Percentiles rank a stretch among this genome's conserved stretches.
These are phyloP conservation scores for Thielaviopsis euricoi DNA, from an alignment of 2,329 filamentous ascomycete species.

Conservation along the genomic window DNA sequence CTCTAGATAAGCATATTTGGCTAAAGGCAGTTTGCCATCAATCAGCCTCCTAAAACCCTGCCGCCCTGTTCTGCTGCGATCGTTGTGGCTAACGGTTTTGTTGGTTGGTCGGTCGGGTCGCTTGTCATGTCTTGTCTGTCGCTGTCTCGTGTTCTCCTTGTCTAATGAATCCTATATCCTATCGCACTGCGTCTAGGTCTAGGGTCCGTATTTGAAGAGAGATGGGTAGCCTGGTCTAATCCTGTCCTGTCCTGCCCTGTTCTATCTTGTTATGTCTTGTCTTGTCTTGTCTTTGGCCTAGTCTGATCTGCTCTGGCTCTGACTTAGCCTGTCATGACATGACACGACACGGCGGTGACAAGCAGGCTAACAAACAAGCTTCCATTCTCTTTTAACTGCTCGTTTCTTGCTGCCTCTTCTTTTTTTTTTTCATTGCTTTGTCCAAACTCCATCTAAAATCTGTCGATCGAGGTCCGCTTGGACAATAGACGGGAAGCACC, in stretches of 20 bases:
- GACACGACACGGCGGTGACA: too few relatives aligned
- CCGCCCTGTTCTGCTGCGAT: background rate
- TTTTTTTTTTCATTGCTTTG: background rate
- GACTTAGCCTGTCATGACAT: too few relatives aligned
- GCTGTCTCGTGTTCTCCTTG: background rate
- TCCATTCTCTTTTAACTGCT: background rate
- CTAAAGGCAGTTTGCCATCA: too few relatives aligned
- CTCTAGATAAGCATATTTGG: background rate
- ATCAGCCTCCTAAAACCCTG: background rate
- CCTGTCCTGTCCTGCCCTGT: too few relatives aligned
- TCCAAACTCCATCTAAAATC: background rate
- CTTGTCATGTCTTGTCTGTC: background rate
- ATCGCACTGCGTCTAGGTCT: too few relatives aligned
- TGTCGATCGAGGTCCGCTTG: background rate
- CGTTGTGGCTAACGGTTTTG: background rate
- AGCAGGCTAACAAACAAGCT: too few relatives aligned
- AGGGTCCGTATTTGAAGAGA: too few relatives aligned
- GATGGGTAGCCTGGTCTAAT: too few relatives aligned
- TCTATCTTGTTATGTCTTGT: too few relatives aligned
- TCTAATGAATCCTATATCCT: background rate
- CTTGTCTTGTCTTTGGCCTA: too few relatives aligned
- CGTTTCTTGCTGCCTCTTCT: background rate
- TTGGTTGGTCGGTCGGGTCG: background rate
- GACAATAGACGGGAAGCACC: background rate
- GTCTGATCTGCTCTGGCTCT: too few relatives aligned